A percentile compares a stretch with the other conserved stretches of the same genome.
phyloP scores from a whole-genome alignment of 441 rosid genomes.

The Pelargonium australe region DNA sequence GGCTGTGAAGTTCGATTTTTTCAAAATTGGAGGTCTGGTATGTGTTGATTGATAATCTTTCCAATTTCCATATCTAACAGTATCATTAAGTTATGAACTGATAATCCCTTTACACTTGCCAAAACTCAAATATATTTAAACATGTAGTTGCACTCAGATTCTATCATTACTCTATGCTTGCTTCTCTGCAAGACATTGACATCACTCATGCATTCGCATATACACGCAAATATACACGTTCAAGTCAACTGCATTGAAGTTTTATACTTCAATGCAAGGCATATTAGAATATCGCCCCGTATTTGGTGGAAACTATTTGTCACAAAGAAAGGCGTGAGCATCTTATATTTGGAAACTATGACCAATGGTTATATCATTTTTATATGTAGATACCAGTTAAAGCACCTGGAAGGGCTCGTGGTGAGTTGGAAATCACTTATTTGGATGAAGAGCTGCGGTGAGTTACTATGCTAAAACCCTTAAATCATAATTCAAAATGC shows the following conservation, averaged over 20 bases:
- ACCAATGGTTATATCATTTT: constrained; percentile 12
- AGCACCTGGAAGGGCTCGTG: constrained; percentile 77
- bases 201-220: not conserved
- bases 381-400: constrained; percentile 61
- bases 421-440: constrained; percentile 82
- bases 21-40: constrained; percentile 75
- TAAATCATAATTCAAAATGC: not conserved
- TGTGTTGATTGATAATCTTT: not conserved
- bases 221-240: not conserved
- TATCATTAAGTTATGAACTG: not conserved
- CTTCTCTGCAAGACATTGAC: not conserved
- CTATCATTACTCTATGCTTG: not conserved
- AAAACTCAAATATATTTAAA: not conserved
- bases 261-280: no score
- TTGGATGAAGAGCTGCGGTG: constrained; percentile 81
- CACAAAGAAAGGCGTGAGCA: no score
- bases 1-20: constrained; percentile 69
- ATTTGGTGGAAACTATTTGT: no score
- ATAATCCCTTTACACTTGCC: not conserved
- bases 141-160: not conserved
- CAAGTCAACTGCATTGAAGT: no score
- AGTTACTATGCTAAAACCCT: constrained; percentile 18
- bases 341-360: no score
- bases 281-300: no score
- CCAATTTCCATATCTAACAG: no score